Evolutionary conservation across 345 rosid species (phyloP).

Genomic region (Arabidopsis suecica): DNA sequence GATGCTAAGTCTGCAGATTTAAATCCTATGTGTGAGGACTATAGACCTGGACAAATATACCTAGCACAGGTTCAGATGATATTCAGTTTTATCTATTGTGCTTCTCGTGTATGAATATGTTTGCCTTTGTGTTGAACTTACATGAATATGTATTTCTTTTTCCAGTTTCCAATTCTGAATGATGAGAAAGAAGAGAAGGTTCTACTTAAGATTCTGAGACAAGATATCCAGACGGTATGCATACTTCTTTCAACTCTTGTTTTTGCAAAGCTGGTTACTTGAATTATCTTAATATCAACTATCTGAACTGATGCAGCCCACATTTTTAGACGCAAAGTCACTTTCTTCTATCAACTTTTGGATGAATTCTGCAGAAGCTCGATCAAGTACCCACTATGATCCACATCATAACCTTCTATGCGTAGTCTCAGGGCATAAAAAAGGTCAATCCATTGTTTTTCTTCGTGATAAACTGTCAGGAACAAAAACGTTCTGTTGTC

Average conservation of each 20-base stretch:
- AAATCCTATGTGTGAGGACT: slow-evolving; percentile 45
- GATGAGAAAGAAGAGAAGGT: slow-evolving; percentile 65
- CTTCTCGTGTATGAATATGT: slow-evolving; percentile 27
- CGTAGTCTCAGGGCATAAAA: slow-evolving; percentile 74
- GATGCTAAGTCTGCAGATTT: slow-evolving; percentile 43
- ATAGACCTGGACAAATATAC: slow-evolving; percentile 63
- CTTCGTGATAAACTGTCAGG: neutral
- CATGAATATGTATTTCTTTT: neutral
- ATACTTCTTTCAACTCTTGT: slow-evolving; percentile 20
- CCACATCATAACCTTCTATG: slow-evolving; percentile 91
- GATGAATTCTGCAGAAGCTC: slow-evolving; percentile 83
- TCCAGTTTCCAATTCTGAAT: slow-evolving; percentile 74
- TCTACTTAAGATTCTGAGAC: slow-evolving; percentile 68
- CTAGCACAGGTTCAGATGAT: slow-evolving; percentile 74
- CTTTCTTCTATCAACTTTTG: slow-evolving; percentile 82
- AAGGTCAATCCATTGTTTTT: slow-evolving; percentile 53
- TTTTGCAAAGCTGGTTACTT: slow-evolving; percentile 31
- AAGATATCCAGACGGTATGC: slow-evolving; percentile 66
- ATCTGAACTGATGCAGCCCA: slow-evolving; percentile 59
- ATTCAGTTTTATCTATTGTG: neutral
- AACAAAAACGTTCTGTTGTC: neutral
- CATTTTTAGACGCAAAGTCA: slow-evolving; percentile 57
- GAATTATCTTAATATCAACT: slow-evolving; percentile 10
- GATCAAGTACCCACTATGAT: slow-evolving; percentile 89
- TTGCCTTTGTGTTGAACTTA: neutral